Conservation (phyloP, 176 grass and related monocot genomes). For the Saccharum officinarum region DNA sequence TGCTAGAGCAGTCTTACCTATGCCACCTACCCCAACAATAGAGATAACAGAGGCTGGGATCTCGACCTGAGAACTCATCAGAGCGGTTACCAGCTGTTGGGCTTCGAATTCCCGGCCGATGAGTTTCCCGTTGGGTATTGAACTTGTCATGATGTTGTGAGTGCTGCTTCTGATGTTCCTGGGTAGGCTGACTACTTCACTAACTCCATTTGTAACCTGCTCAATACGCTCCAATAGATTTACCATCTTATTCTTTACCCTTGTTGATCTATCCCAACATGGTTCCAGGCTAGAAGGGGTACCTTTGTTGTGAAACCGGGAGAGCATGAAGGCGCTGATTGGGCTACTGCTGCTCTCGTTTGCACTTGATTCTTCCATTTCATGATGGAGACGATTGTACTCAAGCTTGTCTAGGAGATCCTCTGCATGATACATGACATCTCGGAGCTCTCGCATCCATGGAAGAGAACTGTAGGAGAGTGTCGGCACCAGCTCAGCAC, state of each 20-base stretch:
- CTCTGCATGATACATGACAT: slow-evolving; percentile 53
- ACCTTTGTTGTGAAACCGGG: slow-evolving; percentile 26
- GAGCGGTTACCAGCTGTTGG: background rate
- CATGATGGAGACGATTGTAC: slow-evolving; percentile 47
- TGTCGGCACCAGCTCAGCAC: slow-evolving; percentile 27
- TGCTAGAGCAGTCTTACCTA: slow-evolving; percentile 57
- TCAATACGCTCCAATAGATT: slow-evolving; percentile 30
- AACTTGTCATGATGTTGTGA: slow-evolving; percentile 22
- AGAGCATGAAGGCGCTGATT: slow-evolving; percentile 30
- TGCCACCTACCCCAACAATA: slow-evolving; percentile 35
- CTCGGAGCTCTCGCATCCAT: slow-evolving; percentile 45
- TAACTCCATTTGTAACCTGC: slow-evolving; percentile 29
- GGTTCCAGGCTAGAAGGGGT: slow-evolving; percentile 3
- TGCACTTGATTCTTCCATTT: slow-evolving; percentile 42
- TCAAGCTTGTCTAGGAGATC: slow-evolving; percentile 67
- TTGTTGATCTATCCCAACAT: slow-evolving; percentile 21
- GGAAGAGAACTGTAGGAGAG: slow-evolving; percentile 16
- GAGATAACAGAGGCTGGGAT: slow-evolving; percentile 1
- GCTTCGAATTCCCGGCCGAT: slow-evolving; percentile 1
- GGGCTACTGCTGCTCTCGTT: slow-evolving; percentile 26
- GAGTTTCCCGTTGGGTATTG: slow-evolving; percentile 7
- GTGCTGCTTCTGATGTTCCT: slow-evolving; percentile 18
- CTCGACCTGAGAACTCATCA: background rate
- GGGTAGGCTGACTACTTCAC: slow-evolving; percentile 27
- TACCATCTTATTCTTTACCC: slow-evolving; percentile 23